These are phyloP conservation scores for Stephania japonica DNA, from an alignment of 164 flowering plant species.

Conservation along the genomic window DNA sequence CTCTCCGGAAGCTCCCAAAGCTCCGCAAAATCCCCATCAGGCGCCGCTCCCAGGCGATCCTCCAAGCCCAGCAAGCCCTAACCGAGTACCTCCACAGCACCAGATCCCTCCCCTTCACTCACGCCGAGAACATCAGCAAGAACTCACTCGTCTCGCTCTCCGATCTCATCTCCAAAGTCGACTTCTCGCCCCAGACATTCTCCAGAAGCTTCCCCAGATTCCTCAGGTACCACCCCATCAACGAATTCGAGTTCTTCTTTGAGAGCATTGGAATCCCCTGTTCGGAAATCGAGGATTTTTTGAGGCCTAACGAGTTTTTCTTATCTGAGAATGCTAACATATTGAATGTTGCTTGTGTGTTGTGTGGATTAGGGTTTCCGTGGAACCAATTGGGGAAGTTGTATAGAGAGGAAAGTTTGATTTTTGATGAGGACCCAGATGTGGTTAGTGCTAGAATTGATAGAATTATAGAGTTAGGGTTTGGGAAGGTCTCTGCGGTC, in stretches of 20 bases:
- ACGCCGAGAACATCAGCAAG: slow-evolving; percentile 55
- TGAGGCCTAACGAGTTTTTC: slow-evolving; percentile 42
- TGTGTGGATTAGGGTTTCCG: slow-evolving; percentile 52
- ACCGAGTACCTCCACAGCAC: slow-evolving; percentile 64
- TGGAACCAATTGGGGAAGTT: slow-evolving; percentile 59
- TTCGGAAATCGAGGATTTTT: slow-evolving; percentile 22
- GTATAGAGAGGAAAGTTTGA: slow-evolving; percentile 35
- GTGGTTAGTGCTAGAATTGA: slow-evolving; percentile 28
- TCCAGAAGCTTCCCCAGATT: slow-evolving; percentile 26
- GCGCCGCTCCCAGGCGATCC: slow-evolving; percentile 28
- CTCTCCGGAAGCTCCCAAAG: slow-evolving; percentile 18
- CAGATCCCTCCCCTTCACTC: slow-evolving; percentile 40
- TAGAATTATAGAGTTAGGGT: slow-evolving; percentile 33
- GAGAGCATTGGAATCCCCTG: slow-evolving; percentile 59
- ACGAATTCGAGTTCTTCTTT: slow-evolving; percentile 58
- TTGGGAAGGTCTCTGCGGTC: slow-evolving; percentile 29
- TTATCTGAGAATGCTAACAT: slow-evolving; percentile 31
- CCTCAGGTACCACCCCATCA: slow-evolving; percentile 65
- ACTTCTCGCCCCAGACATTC: slow-evolving; percentile 27
- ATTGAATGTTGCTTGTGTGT: slow-evolving; percentile 33
- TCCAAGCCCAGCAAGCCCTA: slow-evolving; percentile 45
- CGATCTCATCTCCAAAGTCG: slow-evolving; percentile 28
- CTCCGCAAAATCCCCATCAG: slow-evolving; percentile 26
- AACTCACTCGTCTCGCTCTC: slow-evolving; percentile 38
- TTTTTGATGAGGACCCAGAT: slow-evolving; percentile 29